These are phyloP conservation scores for Pythium angustatum DNA, from an alignment of 352 stramenopile species.

Conservation along the genomic window DNA sequence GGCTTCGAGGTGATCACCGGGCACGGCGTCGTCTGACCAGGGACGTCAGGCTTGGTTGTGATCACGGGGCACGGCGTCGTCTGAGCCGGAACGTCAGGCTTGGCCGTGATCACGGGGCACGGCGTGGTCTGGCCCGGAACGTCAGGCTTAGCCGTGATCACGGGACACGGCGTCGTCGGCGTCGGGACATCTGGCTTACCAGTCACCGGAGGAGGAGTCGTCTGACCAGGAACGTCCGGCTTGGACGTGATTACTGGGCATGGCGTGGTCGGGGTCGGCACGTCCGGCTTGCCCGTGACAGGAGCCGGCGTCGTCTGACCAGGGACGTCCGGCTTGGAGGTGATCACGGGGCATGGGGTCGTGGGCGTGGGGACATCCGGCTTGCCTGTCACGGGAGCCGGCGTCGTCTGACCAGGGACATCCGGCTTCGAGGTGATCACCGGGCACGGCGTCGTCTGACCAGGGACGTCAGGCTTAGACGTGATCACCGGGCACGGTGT, in stretches of 20 bases:
- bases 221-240: slow-evolving; percentile 1
- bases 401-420: neutral
- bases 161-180: slow-evolving; percentile 14
- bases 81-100: slow-evolving; percentile 14
- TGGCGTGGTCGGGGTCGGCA: slow-evolving; percentile 6
- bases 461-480: slow-evolving; percentile 15
- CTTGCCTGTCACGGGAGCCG: slow-evolving; percentile 12
- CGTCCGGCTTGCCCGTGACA: neutral
- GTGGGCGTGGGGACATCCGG: neutral
- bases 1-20: too few relatives aligned
- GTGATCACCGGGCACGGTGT: slow-evolving; percentile 19
- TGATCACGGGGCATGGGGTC: neutral
- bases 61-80: slow-evolving; percentile 15
- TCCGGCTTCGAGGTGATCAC: neutral
- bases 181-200: neutral
- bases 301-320: neutral
- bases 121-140: slow-evolving; percentile 5
- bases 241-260: slow-evolving; percentile 22
- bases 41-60: slow-evolving; percentile 4
- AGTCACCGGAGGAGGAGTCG: neutral
- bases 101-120: slow-evolving; percentile 21
- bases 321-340: neutral
- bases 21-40: neutral
- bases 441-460: neutral
- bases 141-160: slow-evolving; percentile 16